Conservation (phyloP, 257 asterid genomes). For the Primulina eburnea region DNA sequence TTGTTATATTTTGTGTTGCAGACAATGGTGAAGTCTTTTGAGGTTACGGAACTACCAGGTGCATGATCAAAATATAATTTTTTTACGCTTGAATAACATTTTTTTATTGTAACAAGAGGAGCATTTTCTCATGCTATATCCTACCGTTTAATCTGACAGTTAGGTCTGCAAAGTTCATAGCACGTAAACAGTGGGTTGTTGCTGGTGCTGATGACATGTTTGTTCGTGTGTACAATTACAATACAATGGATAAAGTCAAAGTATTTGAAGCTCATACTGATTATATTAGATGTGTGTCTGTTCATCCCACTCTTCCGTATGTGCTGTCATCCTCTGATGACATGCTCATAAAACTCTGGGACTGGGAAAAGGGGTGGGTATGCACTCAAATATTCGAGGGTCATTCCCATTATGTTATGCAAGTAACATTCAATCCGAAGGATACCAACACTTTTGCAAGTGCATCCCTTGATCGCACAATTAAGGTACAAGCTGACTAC, state of each 20-base stretch:
- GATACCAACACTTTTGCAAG: slow-evolving; percentile 99
- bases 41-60: slow-evolving; percentile 98
- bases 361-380: slow-evolving; percentile 98
- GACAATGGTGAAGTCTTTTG: slow-evolving; percentile 90
- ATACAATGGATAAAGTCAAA: slow-evolving; percentile 97
- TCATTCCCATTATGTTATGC: slow-evolving; percentile 99
- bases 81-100: background rate
- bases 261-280: slow-evolving; percentile 97
- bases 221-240: slow-evolving; percentile 92
- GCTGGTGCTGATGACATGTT: slow-evolving; percentile 99
- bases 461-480: slow-evolving; percentile 96
- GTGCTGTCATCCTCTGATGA: slow-evolving; percentile 98
- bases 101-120: slow-evolving; percentile 15
- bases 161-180: slow-evolving; percentile 91
- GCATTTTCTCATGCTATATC: slow-evolving; percentile 25
- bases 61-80: slow-evolving; percentile 27
- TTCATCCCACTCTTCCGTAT: slow-evolving; percentile 93
- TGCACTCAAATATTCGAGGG: slow-evolving; percentile 99
- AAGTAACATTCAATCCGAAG: slow-evolving; percentile 97
- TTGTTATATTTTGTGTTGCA: slow-evolving; percentile 43
- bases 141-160: slow-evolving; percentile 47
- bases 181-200: slow-evolving; percentile 97
- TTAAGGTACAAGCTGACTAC: slow-evolving; percentile 55
- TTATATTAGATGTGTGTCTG: slow-evolving; percentile 97
- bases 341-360: slow-evolving; percentile 99